Base-by-base conservation (phyloP, 768 basidiomycete species). In the Boletus vermiculosoides region DNA sequence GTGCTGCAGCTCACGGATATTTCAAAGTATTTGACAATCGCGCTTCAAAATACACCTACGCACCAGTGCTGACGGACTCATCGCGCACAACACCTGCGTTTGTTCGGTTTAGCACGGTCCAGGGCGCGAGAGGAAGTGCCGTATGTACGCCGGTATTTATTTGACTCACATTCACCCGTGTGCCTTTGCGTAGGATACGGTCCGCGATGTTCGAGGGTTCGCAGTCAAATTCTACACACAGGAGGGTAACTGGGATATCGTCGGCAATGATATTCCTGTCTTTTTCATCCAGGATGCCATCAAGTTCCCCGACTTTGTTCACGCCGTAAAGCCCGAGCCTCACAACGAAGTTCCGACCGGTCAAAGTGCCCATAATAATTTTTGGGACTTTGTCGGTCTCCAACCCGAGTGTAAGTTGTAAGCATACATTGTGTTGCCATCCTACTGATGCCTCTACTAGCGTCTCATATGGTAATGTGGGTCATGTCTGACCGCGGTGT, bases 241-340 rank as follows among this genome's bases (percentile, higher is more conserved):
- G 1, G 88, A 94, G 70, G 92, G 92, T 5, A 92, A 90, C 62
- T 90, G 87, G 87, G 92, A 94, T 65, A 74, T 95, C 34, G 92
- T 93, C 36, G 89, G 84, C n/a, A 90, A 92, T 64, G 78, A 92
- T 61, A 85, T 90, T 36, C 89, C 92, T 9, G 83, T 93, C 22
- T 91, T 92, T 76, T 86, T 90, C 73, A 85, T 93, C 50, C 86
- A 88, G 65, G 86, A 89, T 57, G 84, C 85, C 2, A 85, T 92
- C 71, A 88, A 94, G 70, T 94, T 94, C 68, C 88, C 89, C 15
- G 92, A 95, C 65, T 73, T 94, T 50, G 77, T 94, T 34, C 93
- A 94, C 66, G 87, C 92, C 5, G 87, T 88, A 22, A 88, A 90
- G 67, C 90, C 92, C 2, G 91, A 94, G 67, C 92, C 91, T 4